These are phyloP conservation scores for Sclerotinia minor DNA, from an alignment of 2,329 filamentous ascomycete species.

Conservation along the genomic window DNA sequence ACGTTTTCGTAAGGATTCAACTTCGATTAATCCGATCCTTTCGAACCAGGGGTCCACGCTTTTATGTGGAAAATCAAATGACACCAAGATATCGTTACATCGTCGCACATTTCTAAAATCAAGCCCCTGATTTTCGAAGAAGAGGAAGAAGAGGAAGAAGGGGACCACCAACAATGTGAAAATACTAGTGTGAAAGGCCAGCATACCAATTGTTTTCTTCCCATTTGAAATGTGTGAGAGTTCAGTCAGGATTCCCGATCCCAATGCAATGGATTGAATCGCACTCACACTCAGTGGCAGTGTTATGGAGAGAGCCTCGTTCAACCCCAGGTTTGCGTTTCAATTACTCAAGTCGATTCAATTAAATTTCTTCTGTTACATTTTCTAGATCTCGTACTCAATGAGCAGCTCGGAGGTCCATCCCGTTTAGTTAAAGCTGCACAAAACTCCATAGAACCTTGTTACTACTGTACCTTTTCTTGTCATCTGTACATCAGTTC, in stretches of 20 bases:
- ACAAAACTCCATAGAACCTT: not conserved
- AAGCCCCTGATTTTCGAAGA: conserved; percentile 4
- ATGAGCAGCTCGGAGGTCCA: not conserved
- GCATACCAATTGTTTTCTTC: not conserved
- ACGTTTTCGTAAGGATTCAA: conserved; percentile 25
- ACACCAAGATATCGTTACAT: conserved; percentile 19
- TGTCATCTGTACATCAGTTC: not conserved
- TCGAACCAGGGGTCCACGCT: not conserved
- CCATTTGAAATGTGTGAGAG: not conserved
- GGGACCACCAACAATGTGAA: not conserved
- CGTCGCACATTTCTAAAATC: conserved; percentile 11
- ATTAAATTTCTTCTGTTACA: not conserved
- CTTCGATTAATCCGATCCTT: conserved; percentile 18
- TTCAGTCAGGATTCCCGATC: not conserved
- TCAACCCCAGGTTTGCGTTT: conserved; percentile 23
- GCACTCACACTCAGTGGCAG: conserved; percentile 1
- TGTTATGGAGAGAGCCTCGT: conserved; percentile 13
- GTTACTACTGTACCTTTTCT: conserved; percentile 6
- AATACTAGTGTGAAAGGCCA: not conserved
- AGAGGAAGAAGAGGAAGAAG: not conserved
- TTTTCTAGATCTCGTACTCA: not conserved
- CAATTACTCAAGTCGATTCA: not conserved
- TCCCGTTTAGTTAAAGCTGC: not conserved
- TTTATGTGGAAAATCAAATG: conserved; percentile 23
- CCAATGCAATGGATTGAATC: conserved; percentile 6